A percentile compares a stretch with the other conserved stretches of the same genome.
Conservation (phyloP, 768 basidiomycete genomes). For the Solioccasus polychromus region DNA sequence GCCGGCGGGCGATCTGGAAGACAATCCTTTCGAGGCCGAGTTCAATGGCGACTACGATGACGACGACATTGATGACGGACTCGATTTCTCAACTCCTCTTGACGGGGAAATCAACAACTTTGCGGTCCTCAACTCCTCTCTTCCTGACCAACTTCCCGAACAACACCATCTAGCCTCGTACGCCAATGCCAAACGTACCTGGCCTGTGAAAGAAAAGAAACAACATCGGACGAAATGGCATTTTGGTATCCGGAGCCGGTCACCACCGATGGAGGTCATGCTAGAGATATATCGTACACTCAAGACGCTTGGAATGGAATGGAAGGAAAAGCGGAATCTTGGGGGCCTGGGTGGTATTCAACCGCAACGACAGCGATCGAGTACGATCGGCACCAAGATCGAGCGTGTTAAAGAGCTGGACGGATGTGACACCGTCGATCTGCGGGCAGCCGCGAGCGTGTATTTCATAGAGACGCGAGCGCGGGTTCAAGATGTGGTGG, state of each 20-base stretch:
- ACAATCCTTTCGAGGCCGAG: constrained; percentile 79
- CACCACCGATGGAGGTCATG: constrained; percentile 99
- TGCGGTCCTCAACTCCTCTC: constrained; percentile 86
- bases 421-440: constrained; percentile 54
- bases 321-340: constrained; percentile 86
- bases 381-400: constrained; percentile 41
- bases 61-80: constrained; percentile 57
- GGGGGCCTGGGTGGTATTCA: constrained; percentile 63
- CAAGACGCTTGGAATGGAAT: constrained; percentile 90
- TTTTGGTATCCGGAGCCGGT: constrained; percentile 93
- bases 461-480: constrained; percentile 95
- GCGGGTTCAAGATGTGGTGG: constrained; percentile 87
- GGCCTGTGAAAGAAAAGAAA: constrained; percentile 59
- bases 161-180: constrained; percentile 73
- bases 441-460: constrained; percentile 70
- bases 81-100: constrained; percentile 46
- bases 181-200: constrained; percentile 46
- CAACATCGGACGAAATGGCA: constrained; percentile 91
- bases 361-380: constrained; percentile 32
- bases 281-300: constrained; percentile 95
- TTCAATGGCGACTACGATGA: constrained; percentile 45
- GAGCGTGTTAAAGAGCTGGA: constrained; percentile 65
- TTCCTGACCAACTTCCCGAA: constrained; percentile 60
- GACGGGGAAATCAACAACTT: constrained; percentile 56
- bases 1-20: constrained; percentile 61